These are phyloP conservation scores for Saccharomycopsis phalli DNA, from an alignment of 1,139 yeast species.

Conservation along the genomic window DNA sequence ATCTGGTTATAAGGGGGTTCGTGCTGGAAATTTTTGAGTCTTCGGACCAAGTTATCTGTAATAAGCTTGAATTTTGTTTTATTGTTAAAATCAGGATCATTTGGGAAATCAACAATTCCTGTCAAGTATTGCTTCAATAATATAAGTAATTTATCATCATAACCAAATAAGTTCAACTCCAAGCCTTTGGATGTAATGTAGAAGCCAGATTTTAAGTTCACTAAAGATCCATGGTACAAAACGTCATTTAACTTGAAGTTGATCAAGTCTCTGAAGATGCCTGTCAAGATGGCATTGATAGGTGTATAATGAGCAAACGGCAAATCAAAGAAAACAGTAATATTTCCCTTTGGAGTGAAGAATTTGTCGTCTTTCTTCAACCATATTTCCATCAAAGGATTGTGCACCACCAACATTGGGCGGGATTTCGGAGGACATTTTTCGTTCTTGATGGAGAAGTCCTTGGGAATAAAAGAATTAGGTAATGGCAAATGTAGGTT, in stretches of 20 bases:
- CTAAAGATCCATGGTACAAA: conserved; percentile 78
- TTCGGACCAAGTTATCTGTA: conserved; percentile 55
- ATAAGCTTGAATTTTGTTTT: conserved; percentile 52
- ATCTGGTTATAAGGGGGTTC: conserved; percentile 71
- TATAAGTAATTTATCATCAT: conserved; percentile 67
- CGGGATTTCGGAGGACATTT: conserved; percentile 29
- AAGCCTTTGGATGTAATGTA: conserved; percentile 63
- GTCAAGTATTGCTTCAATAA: conserved; percentile 53
- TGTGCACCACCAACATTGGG: conserved; percentile 39
- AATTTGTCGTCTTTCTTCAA: conserved; percentile 85
- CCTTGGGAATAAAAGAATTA: conserved; percentile 74
- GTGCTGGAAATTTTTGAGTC: conserved; percentile 61
- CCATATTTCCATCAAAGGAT: conserved; percentile 56
- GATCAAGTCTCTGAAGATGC: conserved; percentile 57
- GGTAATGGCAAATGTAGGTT: conserved; percentile 51
- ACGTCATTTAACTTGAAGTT: conserved; percentile 70
- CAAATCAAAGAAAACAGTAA: conserved; percentile 54
- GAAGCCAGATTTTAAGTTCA: conserved; percentile 59
- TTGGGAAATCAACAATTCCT: conserved; percentile 47
- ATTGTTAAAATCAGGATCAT: conserved; percentile 24
- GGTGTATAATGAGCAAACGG: conserved; percentile 58
- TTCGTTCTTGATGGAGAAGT: conserved; percentile 34
- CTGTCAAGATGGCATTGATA: conserved; percentile 45
- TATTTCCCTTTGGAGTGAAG: conserved; percentile 77
- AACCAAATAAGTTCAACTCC: conserved; percentile 62